Evolutionary conservation across 2,329 filamentous ascomycete species (phyloP).

Genomic region (Paecilomyces variotii): DNA sequence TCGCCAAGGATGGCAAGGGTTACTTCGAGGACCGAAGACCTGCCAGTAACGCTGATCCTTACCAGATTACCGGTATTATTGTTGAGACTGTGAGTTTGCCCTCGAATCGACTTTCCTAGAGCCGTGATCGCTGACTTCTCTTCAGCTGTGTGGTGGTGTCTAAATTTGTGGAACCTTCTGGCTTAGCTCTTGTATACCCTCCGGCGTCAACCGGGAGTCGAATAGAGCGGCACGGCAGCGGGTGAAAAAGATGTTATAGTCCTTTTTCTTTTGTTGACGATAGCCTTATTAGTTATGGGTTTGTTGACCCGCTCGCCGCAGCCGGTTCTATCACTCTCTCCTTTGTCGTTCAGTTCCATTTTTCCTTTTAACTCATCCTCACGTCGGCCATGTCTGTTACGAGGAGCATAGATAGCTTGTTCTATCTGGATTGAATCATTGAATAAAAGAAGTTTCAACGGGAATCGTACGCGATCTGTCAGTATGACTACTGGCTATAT

Average conservation of each 20-base stretch:
- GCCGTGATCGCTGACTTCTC: conserved; percentile 6
- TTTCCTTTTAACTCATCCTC: neutral
- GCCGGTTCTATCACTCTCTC: conserved; percentile 1
- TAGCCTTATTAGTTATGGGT: neutral
- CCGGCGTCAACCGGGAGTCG: conserved; percentile 29
- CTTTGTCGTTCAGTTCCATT: conserved; percentile 1
- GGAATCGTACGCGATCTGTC: no score
- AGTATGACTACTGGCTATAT: no score
- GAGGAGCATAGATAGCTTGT: neutral
- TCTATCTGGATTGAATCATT: neutral
- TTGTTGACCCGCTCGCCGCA: neutral
- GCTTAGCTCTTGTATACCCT: conserved; percentile 35
- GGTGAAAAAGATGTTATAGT: conserved; percentile 23
- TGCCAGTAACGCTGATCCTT: conserved; percentile 80
- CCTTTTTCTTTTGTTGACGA: conserved; percentile 10
- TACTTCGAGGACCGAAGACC: conserved; percentile 86
- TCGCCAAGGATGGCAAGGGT: conserved; percentile 79
- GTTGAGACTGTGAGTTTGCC: conserved; percentile 54
- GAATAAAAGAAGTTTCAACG: neutral
- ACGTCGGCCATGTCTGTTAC: conserved; percentile 1
- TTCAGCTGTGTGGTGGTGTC: conserved; percentile 32
- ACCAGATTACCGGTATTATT: conserved; percentile 75
- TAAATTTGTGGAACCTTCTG: conserved; percentile 23
- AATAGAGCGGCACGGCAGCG: conserved; percentile 28
- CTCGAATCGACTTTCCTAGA: neutral